A percentile compares a stretch with the other conserved stretches of the same genome.
phyloP scores from a whole-genome alignment of 441 rosid genomes.

The Corymbia calophylla region DNA sequence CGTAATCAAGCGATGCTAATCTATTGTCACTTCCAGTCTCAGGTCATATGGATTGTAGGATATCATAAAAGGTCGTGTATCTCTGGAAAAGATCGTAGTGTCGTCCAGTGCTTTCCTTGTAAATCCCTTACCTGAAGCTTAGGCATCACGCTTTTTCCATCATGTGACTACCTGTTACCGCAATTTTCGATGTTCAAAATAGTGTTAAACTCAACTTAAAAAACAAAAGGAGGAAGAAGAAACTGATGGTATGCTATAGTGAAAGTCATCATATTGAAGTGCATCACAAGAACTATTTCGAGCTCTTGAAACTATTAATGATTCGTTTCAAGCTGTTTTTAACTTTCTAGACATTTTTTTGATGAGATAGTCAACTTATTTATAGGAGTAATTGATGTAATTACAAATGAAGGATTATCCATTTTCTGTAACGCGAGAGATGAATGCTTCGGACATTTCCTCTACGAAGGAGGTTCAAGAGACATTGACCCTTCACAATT shows the following conservation, averaged over 20 bases:
- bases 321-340: neutral
- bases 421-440: neutral
- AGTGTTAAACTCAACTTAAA: neutral
- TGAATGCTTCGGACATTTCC: neutral
- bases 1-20: constrained; percentile 32
- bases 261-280: neutral
- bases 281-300: neutral
- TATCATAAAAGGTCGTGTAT: constrained; percentile 38
- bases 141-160: constrained; percentile 68
- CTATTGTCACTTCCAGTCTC: constrained; percentile 36
- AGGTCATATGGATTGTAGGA: constrained; percentile 51
- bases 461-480: too few relatives aligned
- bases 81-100: too few relatives aligned
- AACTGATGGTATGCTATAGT: neutral
- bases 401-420: neutral
- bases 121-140: constrained; percentile 61
- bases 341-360: neutral
- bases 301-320: neutral
- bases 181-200: neutral
- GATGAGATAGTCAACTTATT: neutral
- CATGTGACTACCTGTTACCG: constrained; percentile 49
- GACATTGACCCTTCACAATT: too few relatives aligned
- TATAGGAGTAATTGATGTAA: neutral
- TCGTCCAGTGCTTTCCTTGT: constrained; percentile 23
- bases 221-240: neutral